Conservation (phyloP, 2,329 filamentous ascomycete species). For the Cylindrodendrum hubeiense region DNA sequence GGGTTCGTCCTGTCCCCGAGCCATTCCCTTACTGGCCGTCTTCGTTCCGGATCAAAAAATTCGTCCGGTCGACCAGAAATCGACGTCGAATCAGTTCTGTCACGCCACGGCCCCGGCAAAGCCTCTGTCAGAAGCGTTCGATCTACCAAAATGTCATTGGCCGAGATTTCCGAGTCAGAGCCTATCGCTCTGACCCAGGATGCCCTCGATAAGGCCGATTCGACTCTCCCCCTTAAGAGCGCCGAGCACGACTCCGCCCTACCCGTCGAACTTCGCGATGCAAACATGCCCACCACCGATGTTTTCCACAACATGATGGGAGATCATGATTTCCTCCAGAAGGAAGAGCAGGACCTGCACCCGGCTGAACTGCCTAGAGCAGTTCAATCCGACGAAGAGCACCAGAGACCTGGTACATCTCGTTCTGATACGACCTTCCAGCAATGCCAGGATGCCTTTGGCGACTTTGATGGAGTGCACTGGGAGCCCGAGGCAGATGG, state of each 20-base stretch:
- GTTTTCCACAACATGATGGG: slow-evolving; percentile 52
- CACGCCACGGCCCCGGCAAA: slow-evolving; percentile 68
- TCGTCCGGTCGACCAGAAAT: slow-evolving; percentile 56
- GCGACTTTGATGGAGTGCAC: slow-evolving; percentile 86
- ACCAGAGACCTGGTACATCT: slow-evolving; percentile 56
- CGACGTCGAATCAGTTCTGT: slow-evolving; percentile 55
- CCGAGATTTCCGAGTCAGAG: slow-evolving; percentile 70
- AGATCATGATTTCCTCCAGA: slow-evolving; percentile 35
- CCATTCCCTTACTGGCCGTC: slow-evolving; percentile 69
- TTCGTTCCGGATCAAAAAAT: slow-evolving; percentile 67
- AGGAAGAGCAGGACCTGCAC: slow-evolving; percentile 15
- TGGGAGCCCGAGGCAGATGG: slow-evolving; percentile 68
- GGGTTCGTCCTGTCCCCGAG: slow-evolving; percentile 77
- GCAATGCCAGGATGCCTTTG: slow-evolving; percentile 76
- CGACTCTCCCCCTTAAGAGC: slow-evolving; percentile 51
- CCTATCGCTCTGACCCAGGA: slow-evolving; percentile 63
- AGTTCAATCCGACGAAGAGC: slow-evolving; percentile 30
- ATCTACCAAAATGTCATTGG: slow-evolving; percentile 64
- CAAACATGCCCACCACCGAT: slow-evolving; percentile 45
- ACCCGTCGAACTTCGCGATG: slow-evolving; percentile 53
- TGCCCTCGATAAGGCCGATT: slow-evolving; percentile 67
- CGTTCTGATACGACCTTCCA: slow-evolving; percentile 73
- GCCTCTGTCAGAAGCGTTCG: slow-evolving; percentile 64
- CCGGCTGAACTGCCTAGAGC: slow-evolving; percentile 27
- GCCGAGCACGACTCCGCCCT: slow-evolving; percentile 55